Evolutionary conservation across 225 moss, liverwort and hornwort genomes (phyloP).

Genomic region (Antitrichia curtipendula): DNA sequence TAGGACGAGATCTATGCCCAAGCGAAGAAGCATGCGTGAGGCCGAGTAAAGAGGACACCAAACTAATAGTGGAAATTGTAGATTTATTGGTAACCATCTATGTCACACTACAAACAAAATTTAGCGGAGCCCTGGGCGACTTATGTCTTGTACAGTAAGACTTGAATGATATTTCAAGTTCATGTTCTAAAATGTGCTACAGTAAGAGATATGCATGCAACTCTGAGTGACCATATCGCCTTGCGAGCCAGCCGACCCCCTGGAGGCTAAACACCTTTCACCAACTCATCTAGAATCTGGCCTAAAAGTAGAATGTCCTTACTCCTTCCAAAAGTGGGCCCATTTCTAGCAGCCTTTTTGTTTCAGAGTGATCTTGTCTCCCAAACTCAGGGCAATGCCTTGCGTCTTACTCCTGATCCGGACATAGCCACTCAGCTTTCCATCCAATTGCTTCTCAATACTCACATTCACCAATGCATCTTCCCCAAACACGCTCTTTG

Average conservation of each 20-base stretch:
- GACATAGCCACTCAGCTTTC: constrained; percentile 68
- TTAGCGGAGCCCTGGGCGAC: neutral
- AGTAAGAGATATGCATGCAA: neutral
- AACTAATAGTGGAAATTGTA: neutral
- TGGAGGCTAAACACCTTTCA: neutral
- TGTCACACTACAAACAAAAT: constrained; percentile 7
- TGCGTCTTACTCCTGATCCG: constrained; percentile 99
- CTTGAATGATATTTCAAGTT: constrained; percentile 21
- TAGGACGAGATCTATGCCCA: neutral
- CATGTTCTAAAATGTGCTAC: neutral
- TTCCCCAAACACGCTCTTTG: constrained; percentile 98
- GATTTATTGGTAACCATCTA: neutral
- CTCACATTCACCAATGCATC: constrained; percentile 55
- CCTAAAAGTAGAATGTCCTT: neutral
- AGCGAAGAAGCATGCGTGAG: neutral
- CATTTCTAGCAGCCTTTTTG: constrained; percentile 1
- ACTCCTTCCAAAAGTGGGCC: neutral
- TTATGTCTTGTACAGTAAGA: neutral
- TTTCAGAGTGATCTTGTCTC: constrained; percentile 56
- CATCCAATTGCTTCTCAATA: constrained; percentile 7
- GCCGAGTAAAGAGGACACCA: neutral
- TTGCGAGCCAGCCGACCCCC: neutral
- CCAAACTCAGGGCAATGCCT: constrained; percentile 94
- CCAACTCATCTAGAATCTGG: neutral
- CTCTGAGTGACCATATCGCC: neutral